Evolutionary conservation across 2,329 filamentous ascomycete species (phyloP), one percentile per base, ranked within the genome.

Genomic region (Arthrobotrys conoides): DNA sequence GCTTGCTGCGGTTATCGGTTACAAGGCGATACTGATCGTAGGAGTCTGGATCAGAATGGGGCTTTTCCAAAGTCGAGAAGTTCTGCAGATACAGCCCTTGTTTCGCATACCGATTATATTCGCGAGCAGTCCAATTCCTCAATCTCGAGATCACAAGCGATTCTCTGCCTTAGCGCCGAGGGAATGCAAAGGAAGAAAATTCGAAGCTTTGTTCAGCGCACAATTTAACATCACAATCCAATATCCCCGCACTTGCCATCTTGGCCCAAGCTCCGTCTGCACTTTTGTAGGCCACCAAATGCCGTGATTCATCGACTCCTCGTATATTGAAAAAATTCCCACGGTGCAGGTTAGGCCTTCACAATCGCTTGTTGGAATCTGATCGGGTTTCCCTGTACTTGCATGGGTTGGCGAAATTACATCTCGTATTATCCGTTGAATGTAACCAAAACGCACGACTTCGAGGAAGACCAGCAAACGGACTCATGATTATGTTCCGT

Each of bases 1-100:
- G 65, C 65, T 70, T 70, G 65, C 65, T 64, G 71, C 65, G 65
- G 59, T 64, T 75, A 70, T 20, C 65, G 65, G 59, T 64, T 75
- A 70, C 20, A 33, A 57, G 27, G 38, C 57, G 36, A 68, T 63
- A 41, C 5, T 2, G 14, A 41, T 41, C 14, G 5, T 16, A 14
- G 12, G 14, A 38, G 12, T 10, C 36, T 9, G 36, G 36, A 38
- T 38, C 36, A 38, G 8, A 12, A 41, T 16, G 38, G 3, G 12
- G 3, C 3, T n/a, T 10, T 8, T 20, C 6, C n/a, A 20, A 20
- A 9, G 8, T 46, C 18, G 16, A 46, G 44, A 4, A 46, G 44
- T 1, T 20, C 18, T 46, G 2, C n/a, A 8, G 3, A 46, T 12
- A 18, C 4, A 20, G 44, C n/a, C 44, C 44, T n/a, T 16, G 18